Conservation (phyloP, 1,284 basidiomycete genomes). For the Marasmius oreades region DNA sequence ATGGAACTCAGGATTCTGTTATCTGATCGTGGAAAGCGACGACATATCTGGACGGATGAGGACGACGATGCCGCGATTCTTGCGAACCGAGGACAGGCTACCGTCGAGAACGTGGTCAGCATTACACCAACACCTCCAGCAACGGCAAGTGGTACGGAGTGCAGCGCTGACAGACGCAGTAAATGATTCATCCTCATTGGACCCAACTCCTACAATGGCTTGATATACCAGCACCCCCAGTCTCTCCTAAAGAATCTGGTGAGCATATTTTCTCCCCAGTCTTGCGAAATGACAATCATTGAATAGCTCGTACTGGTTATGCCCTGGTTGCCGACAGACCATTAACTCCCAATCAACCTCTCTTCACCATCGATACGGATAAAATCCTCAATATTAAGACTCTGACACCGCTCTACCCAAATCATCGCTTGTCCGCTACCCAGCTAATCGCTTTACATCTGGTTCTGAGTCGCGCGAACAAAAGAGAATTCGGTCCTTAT, state of each 20-base stretch:
- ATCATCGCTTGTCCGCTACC: constrained; percentile 45
- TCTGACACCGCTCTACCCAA: constrained; percentile 51
- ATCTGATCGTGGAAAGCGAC: constrained; percentile 11
- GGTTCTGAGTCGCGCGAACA: constrained; percentile 44
- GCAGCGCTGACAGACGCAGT: too few relatives aligned
- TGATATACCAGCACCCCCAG: neutral
- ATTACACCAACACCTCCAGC: neutral
- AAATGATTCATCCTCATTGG: neutral
- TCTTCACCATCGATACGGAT: constrained; percentile 68
- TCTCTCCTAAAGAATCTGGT: constrained; percentile 27
- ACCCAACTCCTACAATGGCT: neutral
- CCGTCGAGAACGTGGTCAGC: neutral
- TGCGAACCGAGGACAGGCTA: constrained; percentile 4
- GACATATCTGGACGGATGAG: neutral
- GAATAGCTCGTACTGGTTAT: constrained; percentile 47
- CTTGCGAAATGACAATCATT: neutral
- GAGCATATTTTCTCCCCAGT: constrained; percentile 13
- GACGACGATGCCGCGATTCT: neutral
- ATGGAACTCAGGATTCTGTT: constrained; percentile 8
- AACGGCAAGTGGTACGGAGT: too few relatives aligned
- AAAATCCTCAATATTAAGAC: constrained; percentile 72
- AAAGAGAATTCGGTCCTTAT: constrained; percentile 65
- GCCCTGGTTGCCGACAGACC: constrained; percentile 61
- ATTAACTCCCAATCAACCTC: constrained; percentile 34
- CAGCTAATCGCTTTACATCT: constrained; percentile 64